These are phyloP conservation scores for Yarrowia keelungensis DNA, from an alignment of 805 yeast species.

Conservation along the genomic window DNA sequence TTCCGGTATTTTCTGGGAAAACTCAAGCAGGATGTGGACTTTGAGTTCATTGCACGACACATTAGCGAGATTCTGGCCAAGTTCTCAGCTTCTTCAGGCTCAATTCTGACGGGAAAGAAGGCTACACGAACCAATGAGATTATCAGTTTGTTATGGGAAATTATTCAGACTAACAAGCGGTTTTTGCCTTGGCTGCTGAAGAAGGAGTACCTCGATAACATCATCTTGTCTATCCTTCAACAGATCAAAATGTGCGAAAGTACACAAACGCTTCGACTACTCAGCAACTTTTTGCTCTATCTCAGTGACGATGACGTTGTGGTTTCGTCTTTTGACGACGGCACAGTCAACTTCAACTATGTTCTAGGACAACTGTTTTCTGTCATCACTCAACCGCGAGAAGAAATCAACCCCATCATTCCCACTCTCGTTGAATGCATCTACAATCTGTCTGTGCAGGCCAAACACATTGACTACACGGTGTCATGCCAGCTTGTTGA, in stretches of 20 bases:
- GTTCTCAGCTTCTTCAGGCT: constrained; percentile 4
- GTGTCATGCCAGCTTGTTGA: constrained; percentile 24
- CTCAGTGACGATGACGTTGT: constrained; percentile 31
- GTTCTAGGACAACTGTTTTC: constrained; percentile 18
- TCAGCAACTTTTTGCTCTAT: constrained; percentile 34
- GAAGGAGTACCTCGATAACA: constrained; percentile 15
- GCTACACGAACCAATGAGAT: constrained; percentile 4
- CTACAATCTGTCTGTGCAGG: constrained; percentile 32
- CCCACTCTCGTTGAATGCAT: constrained; percentile 30
- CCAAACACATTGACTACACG: constrained; percentile 31
- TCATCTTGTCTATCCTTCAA: constrained; percentile 11
- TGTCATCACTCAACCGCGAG: constrained; percentile 23
- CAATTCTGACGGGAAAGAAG: constrained; percentile 8
- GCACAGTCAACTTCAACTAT: constrained; percentile 18
- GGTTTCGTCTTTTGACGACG: constrained; percentile 26
- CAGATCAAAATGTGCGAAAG: constrained; percentile 7
- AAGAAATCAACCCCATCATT: constrained; percentile 28
- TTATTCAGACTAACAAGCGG: constrained; percentile 32
- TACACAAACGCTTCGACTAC: constrained; percentile 12
- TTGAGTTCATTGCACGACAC: constrained; percentile 31
- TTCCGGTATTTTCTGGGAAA: constrained; percentile 32
- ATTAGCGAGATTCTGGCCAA: constrained; percentile 30
- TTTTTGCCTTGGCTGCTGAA: constrained; percentile 21
- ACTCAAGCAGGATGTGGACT: constrained; percentile 31
- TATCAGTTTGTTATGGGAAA: constrained; percentile 27